Evolutionary conservation across 2,329 filamentous ascomycete species (phyloP).

Genomic region (Colletotrichum sp.): DNA sequence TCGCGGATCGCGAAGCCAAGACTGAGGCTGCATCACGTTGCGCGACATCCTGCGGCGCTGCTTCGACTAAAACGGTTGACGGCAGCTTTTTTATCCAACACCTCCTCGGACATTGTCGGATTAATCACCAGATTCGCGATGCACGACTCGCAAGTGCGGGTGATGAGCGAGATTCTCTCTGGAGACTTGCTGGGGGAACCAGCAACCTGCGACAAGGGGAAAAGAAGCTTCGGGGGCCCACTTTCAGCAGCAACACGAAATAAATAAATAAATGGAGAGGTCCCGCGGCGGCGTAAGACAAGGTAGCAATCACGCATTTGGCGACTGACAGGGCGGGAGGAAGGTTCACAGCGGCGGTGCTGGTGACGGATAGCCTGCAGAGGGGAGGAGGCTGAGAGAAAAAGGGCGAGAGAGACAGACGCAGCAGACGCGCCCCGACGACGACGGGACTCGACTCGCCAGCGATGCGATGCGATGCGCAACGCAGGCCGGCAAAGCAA

Average conservation of each 20-base stretch:
- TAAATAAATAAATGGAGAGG: neutral
- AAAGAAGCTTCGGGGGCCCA: neutral
- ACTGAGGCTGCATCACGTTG: slow-evolving; percentile 2
- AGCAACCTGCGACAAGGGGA: neutral
- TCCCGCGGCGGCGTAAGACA: neutral
- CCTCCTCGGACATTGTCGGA: neutral
- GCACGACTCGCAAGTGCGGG: neutral
- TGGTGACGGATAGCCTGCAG: neutral
- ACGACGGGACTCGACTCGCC: neutral
- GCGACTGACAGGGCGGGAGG: neutral
- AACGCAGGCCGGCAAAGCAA: neutral
- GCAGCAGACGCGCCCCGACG: neutral
- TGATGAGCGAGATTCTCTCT: neutral
- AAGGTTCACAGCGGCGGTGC: neutral
- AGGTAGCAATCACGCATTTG: neutral
- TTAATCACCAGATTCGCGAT: neutral
- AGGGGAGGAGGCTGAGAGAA: neutral
- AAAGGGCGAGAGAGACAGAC: neutral
- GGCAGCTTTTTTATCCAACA: neutral
- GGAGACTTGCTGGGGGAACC: neutral
- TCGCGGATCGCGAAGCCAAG: neutral
- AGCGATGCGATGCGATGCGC: neutral
- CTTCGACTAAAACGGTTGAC: neutral
- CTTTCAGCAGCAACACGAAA: neutral
- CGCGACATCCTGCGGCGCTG: neutral